A percentile compares a stretch with the other conserved stretches of the same genome.
Conservation (phyloP, 306 rosid genomes). For the Quercus alba region DNA sequence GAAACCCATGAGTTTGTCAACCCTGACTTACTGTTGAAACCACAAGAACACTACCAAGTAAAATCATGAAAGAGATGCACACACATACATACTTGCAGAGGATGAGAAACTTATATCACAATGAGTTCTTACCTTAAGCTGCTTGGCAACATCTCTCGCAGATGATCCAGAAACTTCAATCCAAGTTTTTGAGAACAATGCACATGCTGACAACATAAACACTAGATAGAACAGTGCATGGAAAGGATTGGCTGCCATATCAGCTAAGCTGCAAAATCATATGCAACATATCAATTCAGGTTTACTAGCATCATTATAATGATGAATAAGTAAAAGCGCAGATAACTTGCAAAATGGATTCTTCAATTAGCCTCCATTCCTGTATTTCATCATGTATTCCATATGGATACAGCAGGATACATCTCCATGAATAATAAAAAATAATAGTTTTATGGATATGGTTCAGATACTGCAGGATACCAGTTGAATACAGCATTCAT, state of each 20-base stretch:
- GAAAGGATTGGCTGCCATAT: slow-evolving; percentile 96
- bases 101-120: neutral
- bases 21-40: too few species aligned
- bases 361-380: neutral
- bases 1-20: too few species aligned
- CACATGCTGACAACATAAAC: slow-evolving; percentile 92
- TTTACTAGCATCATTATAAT: neutral
- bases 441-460: neutral
- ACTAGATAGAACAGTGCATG: slow-evolving; percentile 85
- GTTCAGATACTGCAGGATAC: neutral
- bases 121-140: slow-evolving; percentile 60
- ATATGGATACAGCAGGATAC: neutral
- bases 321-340: neutral
- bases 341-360: neutral
- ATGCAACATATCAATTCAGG: slow-evolving; percentile 4
- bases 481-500: neutral
- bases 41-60: too few species aligned
- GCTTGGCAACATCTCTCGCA: slow-evolving; percentile 94
- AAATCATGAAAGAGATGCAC: too few species aligned
- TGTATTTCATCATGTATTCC: neutral
- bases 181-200: slow-evolving; percentile 94
- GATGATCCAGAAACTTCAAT: slow-evolving; percentile 98
- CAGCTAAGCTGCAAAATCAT: slow-evolving; percentile 73
- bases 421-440: neutral
- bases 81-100: neutral